Evolutionary conservation across 495 filamentous ascomycete genomes (phyloP).

Genomic region (Penicillium lagena): DNA sequence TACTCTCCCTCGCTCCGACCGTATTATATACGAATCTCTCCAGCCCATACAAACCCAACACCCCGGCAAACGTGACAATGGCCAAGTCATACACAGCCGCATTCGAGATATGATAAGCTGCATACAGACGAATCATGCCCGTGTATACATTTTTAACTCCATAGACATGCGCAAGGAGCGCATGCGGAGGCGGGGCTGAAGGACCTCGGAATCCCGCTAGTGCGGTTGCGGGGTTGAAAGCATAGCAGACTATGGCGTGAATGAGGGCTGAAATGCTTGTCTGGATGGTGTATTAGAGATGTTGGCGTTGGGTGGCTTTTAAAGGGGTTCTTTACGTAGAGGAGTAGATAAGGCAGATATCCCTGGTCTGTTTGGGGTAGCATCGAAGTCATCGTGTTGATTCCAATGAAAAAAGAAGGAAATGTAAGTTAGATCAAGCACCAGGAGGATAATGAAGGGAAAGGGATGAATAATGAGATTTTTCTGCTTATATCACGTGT

Average conservation of each 20-base stretch:
- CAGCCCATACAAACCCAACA: conserved; percentile 16
- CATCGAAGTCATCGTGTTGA: too few species aligned
- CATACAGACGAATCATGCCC: conserved; percentile 20
- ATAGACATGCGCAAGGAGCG: conserved; percentile 23
- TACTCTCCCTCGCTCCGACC: conserved; percentile 11
- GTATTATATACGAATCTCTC: conserved; percentile 20
- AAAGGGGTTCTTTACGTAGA: conserved; percentile 14
- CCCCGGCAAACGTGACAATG: conserved; percentile 17
- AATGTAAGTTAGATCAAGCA: too few species aligned
- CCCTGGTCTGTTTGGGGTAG: conserved; percentile 15
- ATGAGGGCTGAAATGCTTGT: neutral
- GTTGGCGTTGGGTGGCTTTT: neutral
- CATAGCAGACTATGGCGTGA: conserved; percentile 18
- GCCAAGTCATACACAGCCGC: conserved; percentile 23
- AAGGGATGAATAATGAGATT: too few species aligned
- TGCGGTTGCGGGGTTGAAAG: conserved; percentile 5
- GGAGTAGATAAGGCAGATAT: conserved; percentile 20
- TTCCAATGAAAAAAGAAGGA: too few species aligned
- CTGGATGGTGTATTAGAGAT: neutral
- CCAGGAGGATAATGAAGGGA: too few species aligned
- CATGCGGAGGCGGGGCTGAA: conserved; percentile 11
- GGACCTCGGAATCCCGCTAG: conserved; percentile 21
- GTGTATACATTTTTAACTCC: conserved; percentile 28
- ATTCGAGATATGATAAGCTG: conserved; percentile 24
- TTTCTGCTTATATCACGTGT: too few species aligned